phyloP scores from a whole-genome alignment of 139 green algal species.

The Asterochloris erici region DNA sequence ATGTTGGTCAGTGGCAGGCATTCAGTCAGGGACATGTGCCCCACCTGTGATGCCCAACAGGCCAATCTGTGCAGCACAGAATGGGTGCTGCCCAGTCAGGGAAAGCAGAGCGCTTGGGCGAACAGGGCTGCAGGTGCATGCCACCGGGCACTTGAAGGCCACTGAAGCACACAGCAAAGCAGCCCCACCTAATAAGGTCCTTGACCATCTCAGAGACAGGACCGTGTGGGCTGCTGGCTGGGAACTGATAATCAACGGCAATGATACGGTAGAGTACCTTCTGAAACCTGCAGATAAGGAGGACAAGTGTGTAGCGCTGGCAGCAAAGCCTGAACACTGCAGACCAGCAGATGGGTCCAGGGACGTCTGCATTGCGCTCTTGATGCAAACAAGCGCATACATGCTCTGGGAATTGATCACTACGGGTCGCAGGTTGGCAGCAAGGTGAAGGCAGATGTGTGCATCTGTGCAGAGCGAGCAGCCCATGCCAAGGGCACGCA shows the following conservation, averaged over 20 bases:
- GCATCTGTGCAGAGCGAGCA: background rate
- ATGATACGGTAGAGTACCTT: slow-evolving; percentile 45
- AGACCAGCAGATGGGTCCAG: background rate
- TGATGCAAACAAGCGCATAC: background rate
- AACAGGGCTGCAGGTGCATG: too few relatives aligned
- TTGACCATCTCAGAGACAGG: slow-evolving; percentile 33
- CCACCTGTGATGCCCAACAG: too few relatives aligned
- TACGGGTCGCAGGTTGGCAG: background rate
- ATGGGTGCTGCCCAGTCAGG: too few relatives aligned
- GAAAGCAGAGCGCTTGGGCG: too few relatives aligned
- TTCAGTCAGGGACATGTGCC: too few relatives aligned
- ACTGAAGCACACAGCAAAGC: too few relatives aligned
- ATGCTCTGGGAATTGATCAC: background rate
- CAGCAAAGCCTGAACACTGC: background rate
- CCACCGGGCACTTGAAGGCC: too few relatives aligned
- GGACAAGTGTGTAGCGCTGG: background rate
- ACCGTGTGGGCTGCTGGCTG: slow-evolving; percentile 14
- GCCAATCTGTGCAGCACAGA: too few relatives aligned
- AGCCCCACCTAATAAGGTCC: slow-evolving; percentile 32
- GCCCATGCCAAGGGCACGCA: background rate
- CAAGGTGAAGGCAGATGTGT: background rate
- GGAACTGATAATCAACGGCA: slow-evolving; percentile 50
- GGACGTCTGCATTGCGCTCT: background rate
- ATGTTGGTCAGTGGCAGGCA: too few relatives aligned
- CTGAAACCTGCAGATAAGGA: slow-evolving; percentile 12